Evolutionary conservation across 768 basidiomycete genomes (phyloP).

Genomic region (Lactifluus rugatus): DNA sequence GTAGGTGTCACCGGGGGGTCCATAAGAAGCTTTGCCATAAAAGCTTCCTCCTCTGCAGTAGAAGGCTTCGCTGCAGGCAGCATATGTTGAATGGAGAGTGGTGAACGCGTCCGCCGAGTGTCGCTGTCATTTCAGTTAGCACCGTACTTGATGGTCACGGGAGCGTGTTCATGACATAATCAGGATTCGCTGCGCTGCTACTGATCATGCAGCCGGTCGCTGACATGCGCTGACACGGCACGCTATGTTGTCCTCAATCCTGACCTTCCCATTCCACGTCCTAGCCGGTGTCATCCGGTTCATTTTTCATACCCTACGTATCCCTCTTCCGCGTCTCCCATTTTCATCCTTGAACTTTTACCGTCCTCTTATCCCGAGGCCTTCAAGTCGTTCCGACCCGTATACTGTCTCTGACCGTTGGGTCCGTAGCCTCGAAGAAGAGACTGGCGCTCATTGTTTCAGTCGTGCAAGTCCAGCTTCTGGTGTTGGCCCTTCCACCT

Average conservation of each 20-base stretch:
- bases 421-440: slow-evolving; percentile 75
- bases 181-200: neutral
- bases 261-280: slow-evolving; percentile 52
- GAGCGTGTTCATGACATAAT: slow-evolving; percentile 12
- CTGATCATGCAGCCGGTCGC: too few relatives aligned
- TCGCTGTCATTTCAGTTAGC: too few relatives aligned
- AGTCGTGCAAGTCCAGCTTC: slow-evolving; percentile 31
- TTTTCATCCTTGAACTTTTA: slow-evolving; percentile 42
- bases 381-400: slow-evolving; percentile 32
- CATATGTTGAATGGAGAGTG: neutral
- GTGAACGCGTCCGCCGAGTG: neutral
- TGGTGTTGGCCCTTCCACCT: slow-evolving; percentile 36
- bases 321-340: slow-evolving; percentile 47
- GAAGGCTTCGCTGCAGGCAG: slow-evolving; percentile 32
- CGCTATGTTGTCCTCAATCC: slow-evolving; percentile 27
- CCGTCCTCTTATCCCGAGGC: slow-evolving; percentile 25
- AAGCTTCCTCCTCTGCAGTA: slow-evolving; percentile 43
- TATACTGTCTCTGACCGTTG: slow-evolving; percentile 61
- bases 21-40: slow-evolving; percentile 45
- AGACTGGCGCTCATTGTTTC: slow-evolving; percentile 65
- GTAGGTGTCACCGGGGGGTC: slow-evolving; percentile 26
- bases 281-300: slow-evolving; percentile 53
- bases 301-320: slow-evolving; percentile 54
- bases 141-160: neutral
- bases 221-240: too few relatives aligned